These are phyloP conservation scores for Phylloboletellus chloephorus DNA, from an alignment of 1,284 basidiomycete genomes.

Conservation along the genomic window DNA sequence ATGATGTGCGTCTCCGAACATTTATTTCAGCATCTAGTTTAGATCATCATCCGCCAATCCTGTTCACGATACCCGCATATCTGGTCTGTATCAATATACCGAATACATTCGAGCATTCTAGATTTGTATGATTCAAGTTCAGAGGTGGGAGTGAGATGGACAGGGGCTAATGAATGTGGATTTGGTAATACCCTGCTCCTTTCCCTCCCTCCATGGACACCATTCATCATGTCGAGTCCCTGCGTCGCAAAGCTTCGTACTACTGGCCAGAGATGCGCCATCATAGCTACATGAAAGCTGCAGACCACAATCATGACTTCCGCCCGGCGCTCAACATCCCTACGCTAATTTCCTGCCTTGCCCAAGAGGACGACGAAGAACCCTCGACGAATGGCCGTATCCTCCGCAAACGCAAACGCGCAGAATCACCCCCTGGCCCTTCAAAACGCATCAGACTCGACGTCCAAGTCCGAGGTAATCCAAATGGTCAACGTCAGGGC, in stretches of 20 bases:
- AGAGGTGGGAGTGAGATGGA: not conserved
- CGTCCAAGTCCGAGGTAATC: not conserved
- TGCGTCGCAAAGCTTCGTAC: slow-evolving; percentile 22
- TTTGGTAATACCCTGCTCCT: slow-evolving; percentile 2
- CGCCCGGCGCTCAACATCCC: slow-evolving; percentile 30
- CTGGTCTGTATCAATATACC: slow-evolving; percentile 30
- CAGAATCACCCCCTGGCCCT: not conserved
- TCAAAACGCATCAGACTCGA: slow-evolving; percentile 20
- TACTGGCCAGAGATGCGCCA: slow-evolving; percentile 24
- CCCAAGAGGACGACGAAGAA: not conserved
- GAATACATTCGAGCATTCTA: slow-evolving; percentile 7
- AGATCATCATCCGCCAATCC: slow-evolving; percentile 21
- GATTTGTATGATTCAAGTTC: not conserved
- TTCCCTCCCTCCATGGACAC: slow-evolving; percentile 8
- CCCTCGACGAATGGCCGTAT: not conserved
- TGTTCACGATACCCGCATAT: slow-evolving; percentile 27
- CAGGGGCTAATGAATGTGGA: not conserved
- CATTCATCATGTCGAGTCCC: slow-evolving; percentile 28
- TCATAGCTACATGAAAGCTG: slow-evolving; percentile 5
- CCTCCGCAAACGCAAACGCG: slow-evolving; percentile 21
- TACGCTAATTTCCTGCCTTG: slow-evolving; percentile 21
- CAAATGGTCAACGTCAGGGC: slow-evolving; percentile 1
- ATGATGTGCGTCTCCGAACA: slow-evolving; percentile 10
- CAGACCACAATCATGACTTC: slow-evolving; percentile 12
- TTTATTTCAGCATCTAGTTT: slow-evolving; percentile 30